Evolutionary conservation across 345 rosid species (phyloP), one percentile per base, ranked within the genome.

Genomic region (Brassica cretica): DNA sequence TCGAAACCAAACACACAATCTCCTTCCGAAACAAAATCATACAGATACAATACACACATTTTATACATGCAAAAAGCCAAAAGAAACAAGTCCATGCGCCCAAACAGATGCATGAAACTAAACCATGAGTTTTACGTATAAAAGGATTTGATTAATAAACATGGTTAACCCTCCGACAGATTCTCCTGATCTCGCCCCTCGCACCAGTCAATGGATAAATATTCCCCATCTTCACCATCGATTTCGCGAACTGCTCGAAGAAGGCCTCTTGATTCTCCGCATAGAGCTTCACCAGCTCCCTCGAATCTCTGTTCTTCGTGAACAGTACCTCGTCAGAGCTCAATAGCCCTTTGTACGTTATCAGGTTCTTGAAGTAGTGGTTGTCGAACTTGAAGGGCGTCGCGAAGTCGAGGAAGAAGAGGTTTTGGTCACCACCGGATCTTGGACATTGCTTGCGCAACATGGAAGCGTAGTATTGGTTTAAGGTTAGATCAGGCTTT

Each of bases 171-270:
- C 78, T 86, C 83, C 94, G 79, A 76, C 97, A 92, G 66, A 79
- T 62, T 76, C 85, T 68, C 64, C 95, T 76, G 67, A 92, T 84
- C 81, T 92, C 91, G 64, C 93, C 93, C 73, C 75, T 90, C 5
- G 6, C 55, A 5, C 95, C 95, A 0, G 91, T 92, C 84, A 90
- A 58, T 11, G 95, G 97, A 8, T 93, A 76, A 55, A 92, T 84
- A 53, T 86, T 88, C 16, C 93, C 91, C 97, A 92, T 90, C 85
- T 82, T 90, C 12, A 92, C 78, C 90, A 92, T 92, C 2, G 97
- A 92, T 81, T 78, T 84, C 30, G 91, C 88, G 73, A 90, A 92
- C 76, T 92, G 95, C 82, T 84, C 46, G 27, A 90, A 84, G 89
- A 92, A 90, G 3, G 84, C 82, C 66, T 77, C 81, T 21, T 84